A percentile compares a stretch with the other conserved stretches of the same genome.
Conservation (phyloP, 2,329 filamentous ascomycete genomes). For the Coleophoma eucalyptorum region DNA sequence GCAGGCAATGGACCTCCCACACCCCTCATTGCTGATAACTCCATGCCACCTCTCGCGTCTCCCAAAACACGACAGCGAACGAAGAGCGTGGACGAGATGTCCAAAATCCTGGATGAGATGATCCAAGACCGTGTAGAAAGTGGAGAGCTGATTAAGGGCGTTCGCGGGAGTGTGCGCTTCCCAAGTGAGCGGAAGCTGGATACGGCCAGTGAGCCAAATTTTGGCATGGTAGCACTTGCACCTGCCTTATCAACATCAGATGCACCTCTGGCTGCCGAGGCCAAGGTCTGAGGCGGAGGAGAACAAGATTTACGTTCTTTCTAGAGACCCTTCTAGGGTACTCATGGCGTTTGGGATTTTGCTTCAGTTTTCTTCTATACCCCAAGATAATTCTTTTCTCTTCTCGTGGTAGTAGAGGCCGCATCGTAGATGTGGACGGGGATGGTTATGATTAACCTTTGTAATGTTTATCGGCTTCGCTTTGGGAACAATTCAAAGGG, state of each 20-base stretch:
- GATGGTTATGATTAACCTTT: no score
- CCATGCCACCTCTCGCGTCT: constrained; percentile 12
- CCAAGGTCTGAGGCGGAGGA: constrained; percentile 5
- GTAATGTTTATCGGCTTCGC: no score
- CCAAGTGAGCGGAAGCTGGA: constrained; percentile 37
- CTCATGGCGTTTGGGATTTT: not conserved
- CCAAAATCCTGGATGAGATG: constrained; percentile 92
- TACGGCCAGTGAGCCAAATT: not conserved
- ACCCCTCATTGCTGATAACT: constrained; percentile 10
- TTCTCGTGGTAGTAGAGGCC: no score
- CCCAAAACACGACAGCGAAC: constrained; percentile 26
- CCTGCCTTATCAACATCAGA: constrained; percentile 6
- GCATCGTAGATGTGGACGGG: no score
- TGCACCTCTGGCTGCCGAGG: constrained; percentile 7
- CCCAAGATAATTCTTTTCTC: no score
- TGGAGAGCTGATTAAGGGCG: constrained; percentile 65
- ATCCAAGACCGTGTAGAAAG: constrained; percentile 82
- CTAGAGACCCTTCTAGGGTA: no score
- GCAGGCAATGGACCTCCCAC: constrained; percentile 15
- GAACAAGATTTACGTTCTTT: no score
- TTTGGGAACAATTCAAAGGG: no score
- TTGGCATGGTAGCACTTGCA: constrained; percentile 7
- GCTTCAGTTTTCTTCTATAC: constrained; percentile 16
- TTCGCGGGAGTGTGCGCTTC: constrained; percentile 63
- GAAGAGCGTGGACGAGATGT: constrained; percentile 87